Evolutionary conservation across 441 rosid species (phyloP).

Genomic region (Sinapis alba): DNA sequence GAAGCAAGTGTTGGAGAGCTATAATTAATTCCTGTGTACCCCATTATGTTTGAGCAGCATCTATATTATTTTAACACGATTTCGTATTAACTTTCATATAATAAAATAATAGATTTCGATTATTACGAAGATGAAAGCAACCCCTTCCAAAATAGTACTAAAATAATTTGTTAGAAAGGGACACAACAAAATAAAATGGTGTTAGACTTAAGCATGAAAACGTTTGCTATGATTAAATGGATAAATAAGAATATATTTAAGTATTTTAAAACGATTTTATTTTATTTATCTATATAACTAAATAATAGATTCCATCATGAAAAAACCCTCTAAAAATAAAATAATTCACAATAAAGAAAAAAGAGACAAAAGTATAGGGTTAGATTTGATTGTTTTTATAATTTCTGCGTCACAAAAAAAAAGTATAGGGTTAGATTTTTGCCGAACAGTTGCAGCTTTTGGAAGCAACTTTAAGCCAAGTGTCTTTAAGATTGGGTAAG

Average conservation of each 20-base stretch:
- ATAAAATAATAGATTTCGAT: not conserved
- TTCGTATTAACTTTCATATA: not conserved
- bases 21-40: conserved; percentile 56
- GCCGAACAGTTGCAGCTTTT: conserved; percentile 34
- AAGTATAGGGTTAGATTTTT: not conserved
- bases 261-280: not conserved
- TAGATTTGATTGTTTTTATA: no score
- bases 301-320: not conserved
- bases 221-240: not conserved
- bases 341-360: not conserved
- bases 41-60: conserved; percentile 55
- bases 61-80: conserved; percentile 29
- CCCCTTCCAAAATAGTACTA: not conserved
- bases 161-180: not conserved
- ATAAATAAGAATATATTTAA: not conserved
- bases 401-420: no score
- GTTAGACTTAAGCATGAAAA: not conserved
- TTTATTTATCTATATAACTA: not conserved
- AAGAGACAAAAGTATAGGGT: not conserved
- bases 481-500: conserved; percentile 7
- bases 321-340: not conserved
- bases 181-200: not conserved
- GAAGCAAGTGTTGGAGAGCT: conserved; percentile 75
- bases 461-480: conserved; percentile 25
- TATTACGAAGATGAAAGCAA: conserved; percentile 14